These are phyloP conservation scores for Paspalum vaginatum DNA, from an alignment of 176 grass and related monocot genomes.

Conservation along the genomic window DNA sequence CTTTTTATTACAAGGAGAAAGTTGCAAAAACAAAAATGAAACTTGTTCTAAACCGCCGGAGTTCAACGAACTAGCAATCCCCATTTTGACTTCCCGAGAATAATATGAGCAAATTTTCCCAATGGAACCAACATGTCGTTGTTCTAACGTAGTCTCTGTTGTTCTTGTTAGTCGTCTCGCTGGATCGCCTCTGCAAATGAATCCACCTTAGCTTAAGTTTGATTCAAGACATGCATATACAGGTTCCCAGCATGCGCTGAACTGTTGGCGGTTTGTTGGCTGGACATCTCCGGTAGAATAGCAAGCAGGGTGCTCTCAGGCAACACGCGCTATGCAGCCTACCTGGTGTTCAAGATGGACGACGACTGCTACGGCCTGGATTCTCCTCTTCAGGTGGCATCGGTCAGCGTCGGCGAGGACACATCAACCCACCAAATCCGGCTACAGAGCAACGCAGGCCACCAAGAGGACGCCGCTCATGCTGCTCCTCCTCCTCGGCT, in stretches of 20 bases:
- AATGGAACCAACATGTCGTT: too few species aligned
- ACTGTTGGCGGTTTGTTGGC: constrained; percentile 41
- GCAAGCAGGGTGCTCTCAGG: constrained; percentile 22
- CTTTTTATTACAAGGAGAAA: too few species aligned
- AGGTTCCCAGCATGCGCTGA: constrained; percentile 42
- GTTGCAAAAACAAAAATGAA: too few species aligned
- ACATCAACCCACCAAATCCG: background rate
- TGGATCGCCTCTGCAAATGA: too few species aligned
- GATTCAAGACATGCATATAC: background rate
- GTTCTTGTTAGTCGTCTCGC: too few species aligned
- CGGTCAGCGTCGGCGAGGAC: constrained; percentile 9
- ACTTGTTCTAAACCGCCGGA: too few species aligned
- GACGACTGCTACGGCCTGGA: constrained; percentile 25
- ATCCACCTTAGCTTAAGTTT: background rate
- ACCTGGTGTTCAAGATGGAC: constrained; percentile 53
- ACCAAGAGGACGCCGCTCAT: background rate
- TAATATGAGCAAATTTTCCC: too few species aligned
- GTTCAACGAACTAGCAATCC: too few species aligned
- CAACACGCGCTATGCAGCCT: constrained; percentile 46
- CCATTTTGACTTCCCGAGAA: too few species aligned
- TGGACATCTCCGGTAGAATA: constrained; percentile 40
- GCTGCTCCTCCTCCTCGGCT: background rate
- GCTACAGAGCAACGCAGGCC: background rate
- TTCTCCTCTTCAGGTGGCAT: constrained; percentile 25
- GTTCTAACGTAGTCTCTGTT: too few species aligned